Base-by-base conservation (phyloP, 2,329 filamentous ascomycete genomes). In the Lecanicillium sp. region DNA sequence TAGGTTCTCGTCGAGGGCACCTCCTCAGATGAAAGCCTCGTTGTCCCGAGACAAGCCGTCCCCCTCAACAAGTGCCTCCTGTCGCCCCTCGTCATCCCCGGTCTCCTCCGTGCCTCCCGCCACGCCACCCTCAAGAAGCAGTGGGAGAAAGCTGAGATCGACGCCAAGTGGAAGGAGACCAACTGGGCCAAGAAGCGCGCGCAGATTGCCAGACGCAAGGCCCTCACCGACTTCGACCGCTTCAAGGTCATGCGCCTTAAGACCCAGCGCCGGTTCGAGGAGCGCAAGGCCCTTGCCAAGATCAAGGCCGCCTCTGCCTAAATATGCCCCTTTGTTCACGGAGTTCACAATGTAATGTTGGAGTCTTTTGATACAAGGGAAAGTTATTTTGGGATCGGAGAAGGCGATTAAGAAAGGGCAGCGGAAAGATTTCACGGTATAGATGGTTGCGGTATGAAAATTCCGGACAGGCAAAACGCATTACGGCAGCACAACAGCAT, bases 161-260 rank as follows among this genome's bases (percentile, higher is more conserved):
- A 98, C 70, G 73, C 81, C 70, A 94, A 94, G 80, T 97, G 90
- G 87, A 83, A 84, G 69, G 80, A 87, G 76, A 90, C 82, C 79
- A 83, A 83, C 73, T 95, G 87, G 84, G 89, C 90, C 67, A 93
- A 98, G 88, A 90, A 89, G 82, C 83, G 87, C 69, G 83, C 83
- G 62, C 86, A 88, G 76, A 80, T 81, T 64, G 80, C 87, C 74
- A 86, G 88, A 78, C 87, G 93, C 80, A 86, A 86, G 78, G 82
- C 83, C 66, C 80, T 98, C 61, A 94, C 85, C 75, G 93, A 98
- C 82, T 98, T 98, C 70, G 93, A 98, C 81, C 86, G 93, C 73
- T 98, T 97, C 89, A 96, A 98, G 87, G 93, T 97, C 66, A 81
- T 97, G 83, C 86, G 91, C 75, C 81, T 97, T 77, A 94, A 91